Base-by-base conservation (phyloP, 176 grass and related monocot genomes). In the Avena insularis region DNA sequence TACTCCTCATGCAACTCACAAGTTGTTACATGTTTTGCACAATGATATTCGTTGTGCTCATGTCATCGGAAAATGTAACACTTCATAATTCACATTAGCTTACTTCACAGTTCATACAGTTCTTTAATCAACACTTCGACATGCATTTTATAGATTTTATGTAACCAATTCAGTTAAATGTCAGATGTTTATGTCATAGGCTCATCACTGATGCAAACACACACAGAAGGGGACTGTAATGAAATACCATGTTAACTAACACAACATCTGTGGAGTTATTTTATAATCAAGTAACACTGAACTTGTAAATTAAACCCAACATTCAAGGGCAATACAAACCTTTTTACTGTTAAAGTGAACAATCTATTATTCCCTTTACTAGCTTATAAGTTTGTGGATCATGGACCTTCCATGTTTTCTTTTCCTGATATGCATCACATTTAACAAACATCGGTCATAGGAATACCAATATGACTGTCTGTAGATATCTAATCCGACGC, bases 51-150 rank as follows among this genome's bases (percentile, higher is more conserved):
- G 49, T 54, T 55, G 31, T 23, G 25, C 40, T 51, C 29, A 78
- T 62, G 8, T 16, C 62, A 86, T 85, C 68, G 48, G 16, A 25
- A 66, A 75, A 85, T n/a, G 20, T 23, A 70, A 80, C 19, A 78
- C 23, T 60, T 83, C 51, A 83, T 12, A 83, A 2, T 82, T 75
- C 23, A 78, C 2, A 71, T 69, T 29, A 51, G 29, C 57, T 14
- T 62, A 51, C 33, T 79, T 70, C 33, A 36, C 15, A 16, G 8
- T 21, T 77, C 36, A 63, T 19, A 19, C 8, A 48, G 7, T 63
- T 45, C 55, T 46, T 79, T 20, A 29, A 5, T 77, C 25, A 46
- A 54, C 61, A 29, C 23, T 55, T 74, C 45, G 9, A n/a, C 5
- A 82, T n/a, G 8, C 15, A 53, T 8, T 79, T 4, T 73, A 12